Evolutionary conservation across 2,329 filamentous ascomycete species (phyloP), one percentile per base, ranked within the genome.

Genomic region (Ceratocystis albifundus): DNA sequence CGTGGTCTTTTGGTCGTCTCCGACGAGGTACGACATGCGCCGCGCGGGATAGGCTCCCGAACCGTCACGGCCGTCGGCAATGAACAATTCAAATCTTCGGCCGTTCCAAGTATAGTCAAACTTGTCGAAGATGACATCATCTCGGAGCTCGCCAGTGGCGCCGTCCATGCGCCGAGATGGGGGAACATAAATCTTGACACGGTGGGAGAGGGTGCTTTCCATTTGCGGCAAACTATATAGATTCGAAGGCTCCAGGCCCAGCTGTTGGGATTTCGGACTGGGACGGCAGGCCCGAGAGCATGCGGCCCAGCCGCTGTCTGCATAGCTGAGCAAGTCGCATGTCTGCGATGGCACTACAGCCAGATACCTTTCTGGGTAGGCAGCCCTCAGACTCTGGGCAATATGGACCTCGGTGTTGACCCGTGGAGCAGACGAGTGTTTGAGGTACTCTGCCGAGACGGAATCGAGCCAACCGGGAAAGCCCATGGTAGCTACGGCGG

Each of bases 391-490:
- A 0, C 77, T 71, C 15, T 71, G 69, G 45, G 76, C 73, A 66
- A 82, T 74, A 59, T 79, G 70, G 2, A 74, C 71, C 68, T 80
- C 76, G 2, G 79, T 80, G 71, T 76, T 76, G 71, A 77, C 69
- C 59, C 77, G 75, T 59, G 72, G 71, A 25, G 71, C 79, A 20
- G 72, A 72, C 2, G 76, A 75, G 71, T 82, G 78, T 6, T 74
- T 68, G 69, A 79, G 78, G 71, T 74, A 65, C 25, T 41, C 28
- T n/a, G 36, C 53, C 5, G 64, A 65, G 15, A 61, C 53, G 17
- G 41, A 61, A 10, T 65, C 64, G 41, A 78, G 61, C 55, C 55
- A 59, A 17, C 55, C n/a, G 12, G 25, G 55, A 59, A 59, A 59
- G 48, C 30, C 32, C 55, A 36, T 30, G 55, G 17, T 7, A 8